Evolutionary conservation across 140 eudicot species (phyloP).

Genomic region (Senecio squalidus): DNA sequence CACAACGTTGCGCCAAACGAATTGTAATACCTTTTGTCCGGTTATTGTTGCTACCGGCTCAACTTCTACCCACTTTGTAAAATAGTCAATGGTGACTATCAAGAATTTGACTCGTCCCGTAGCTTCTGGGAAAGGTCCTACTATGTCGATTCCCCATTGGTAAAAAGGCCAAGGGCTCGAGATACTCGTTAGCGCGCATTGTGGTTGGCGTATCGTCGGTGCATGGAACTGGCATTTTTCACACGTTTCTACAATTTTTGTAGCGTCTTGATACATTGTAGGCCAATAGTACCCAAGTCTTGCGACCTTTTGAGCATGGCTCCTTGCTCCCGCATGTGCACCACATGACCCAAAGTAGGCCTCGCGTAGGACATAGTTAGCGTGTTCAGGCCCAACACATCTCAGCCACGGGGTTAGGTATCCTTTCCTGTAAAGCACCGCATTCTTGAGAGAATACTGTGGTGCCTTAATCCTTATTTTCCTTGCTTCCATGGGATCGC

Average conservation of each 20-base stretch:
- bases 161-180: not conserved
- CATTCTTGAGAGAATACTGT: too few species aligned
- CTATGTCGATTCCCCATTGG: not conserved
- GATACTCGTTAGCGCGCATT: not conserved
- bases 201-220: not conserved
- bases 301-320: too few species aligned
- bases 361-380: not conserved
- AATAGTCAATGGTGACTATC: not conserved
- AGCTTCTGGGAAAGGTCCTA: not conserved
- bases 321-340: too few species aligned
- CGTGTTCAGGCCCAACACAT: not conserved
- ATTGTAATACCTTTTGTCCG: not conserved
- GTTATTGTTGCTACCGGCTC: not conserved
- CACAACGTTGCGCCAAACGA: not conserved
- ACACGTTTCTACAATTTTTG: not conserved
- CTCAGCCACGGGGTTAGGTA: not conserved
- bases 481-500: not conserved
- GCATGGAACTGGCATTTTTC: not conserved
- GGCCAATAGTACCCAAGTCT: too few species aligned
- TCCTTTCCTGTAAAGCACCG: not conserved
- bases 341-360: too few species aligned
- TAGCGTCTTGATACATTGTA: not conserved
- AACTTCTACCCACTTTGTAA: not conserved
- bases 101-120: not conserved
- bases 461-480: not conserved